Evolutionary conservation across 495 filamentous ascomycete species (phyloP).

Genomic region (Evansstolkia leycettana): DNA sequence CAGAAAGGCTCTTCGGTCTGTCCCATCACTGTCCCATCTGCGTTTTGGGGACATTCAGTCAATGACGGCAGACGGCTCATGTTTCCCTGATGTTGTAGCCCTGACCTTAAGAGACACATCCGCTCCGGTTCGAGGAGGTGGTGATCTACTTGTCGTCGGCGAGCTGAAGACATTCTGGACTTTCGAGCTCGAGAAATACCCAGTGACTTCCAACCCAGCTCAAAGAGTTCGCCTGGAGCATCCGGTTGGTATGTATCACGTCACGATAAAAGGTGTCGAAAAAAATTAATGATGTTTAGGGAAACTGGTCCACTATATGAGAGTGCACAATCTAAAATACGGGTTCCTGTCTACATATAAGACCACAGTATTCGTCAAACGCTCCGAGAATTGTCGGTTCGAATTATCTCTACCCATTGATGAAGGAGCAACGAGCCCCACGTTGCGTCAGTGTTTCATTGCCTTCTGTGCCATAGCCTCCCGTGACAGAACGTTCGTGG

Average conservation of each 20-base stretch:
- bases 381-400: not conserved
- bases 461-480: not conserved
- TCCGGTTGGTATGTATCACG: not conserved
- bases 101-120: no score
- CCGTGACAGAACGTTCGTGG: not conserved
- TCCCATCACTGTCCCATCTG: not conserved
- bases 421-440: not conserved
- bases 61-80: not conserved
- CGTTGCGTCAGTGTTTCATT: not conserved
- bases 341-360: not conserved
- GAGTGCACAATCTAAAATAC: not conserved
- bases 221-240: no score
- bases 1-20: not conserved
- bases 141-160: no score
- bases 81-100: no score
- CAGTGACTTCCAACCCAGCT: no score
- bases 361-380: not conserved
- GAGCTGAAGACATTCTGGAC: constrained; percentile 1
- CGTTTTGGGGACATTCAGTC: not conserved
- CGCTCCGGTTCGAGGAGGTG: no score
- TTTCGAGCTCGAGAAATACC: not conserved
- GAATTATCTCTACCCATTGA: not conserved
- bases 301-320: not conserved
- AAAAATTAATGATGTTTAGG: no score
- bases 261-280: no score